Evolutionary conservation across 2,329 filamentous ascomycete species (phyloP).

Genomic region (Colletotrichum eremochloae): DNA sequence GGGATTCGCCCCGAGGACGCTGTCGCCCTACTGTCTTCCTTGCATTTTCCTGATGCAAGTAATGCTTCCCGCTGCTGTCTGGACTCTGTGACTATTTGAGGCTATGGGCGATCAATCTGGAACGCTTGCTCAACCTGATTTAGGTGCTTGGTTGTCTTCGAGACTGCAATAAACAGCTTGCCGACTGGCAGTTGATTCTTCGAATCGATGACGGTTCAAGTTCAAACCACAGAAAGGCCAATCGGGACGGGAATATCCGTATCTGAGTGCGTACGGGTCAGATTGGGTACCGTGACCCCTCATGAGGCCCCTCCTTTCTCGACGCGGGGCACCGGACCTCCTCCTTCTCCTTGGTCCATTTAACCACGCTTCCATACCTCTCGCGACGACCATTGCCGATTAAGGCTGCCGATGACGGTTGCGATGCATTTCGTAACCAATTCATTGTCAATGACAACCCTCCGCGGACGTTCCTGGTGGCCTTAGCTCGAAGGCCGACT

Average conservation of each 20-base stretch:
- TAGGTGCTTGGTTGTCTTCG: not conserved
- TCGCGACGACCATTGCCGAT: not conserved
- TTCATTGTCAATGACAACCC: not conserved
- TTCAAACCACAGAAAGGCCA: not conserved
- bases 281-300: conserved; percentile 1
- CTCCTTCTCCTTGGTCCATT: not conserved
- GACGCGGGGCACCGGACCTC: conserved; percentile 7
- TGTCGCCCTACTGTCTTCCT: conserved; percentile 31
- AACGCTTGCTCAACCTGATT: not conserved
- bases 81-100: conserved; percentile 14
- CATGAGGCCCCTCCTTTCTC: conserved; percentile 7
- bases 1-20: conserved; percentile 32
- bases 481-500: conserved; percentile 8
- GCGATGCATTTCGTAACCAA: not conserved
- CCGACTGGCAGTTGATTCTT: not conserved
- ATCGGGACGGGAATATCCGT: not conserved
- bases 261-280: not conserved
- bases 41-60: conserved; percentile 42
- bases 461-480: not conserved
- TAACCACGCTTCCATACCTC: not conserved
- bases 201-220: conserved; percentile 8
- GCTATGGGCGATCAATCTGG: not conserved
- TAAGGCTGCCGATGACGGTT: not conserved
- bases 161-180: not conserved
- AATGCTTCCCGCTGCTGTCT: conserved; percentile 23